Percentiles rank a stretch among this genome's conserved stretches.
Evolutionary conservation across 2,329 filamentous ascomycete species (phyloP).

Genomic region (Bisporella sp.): DNA sequence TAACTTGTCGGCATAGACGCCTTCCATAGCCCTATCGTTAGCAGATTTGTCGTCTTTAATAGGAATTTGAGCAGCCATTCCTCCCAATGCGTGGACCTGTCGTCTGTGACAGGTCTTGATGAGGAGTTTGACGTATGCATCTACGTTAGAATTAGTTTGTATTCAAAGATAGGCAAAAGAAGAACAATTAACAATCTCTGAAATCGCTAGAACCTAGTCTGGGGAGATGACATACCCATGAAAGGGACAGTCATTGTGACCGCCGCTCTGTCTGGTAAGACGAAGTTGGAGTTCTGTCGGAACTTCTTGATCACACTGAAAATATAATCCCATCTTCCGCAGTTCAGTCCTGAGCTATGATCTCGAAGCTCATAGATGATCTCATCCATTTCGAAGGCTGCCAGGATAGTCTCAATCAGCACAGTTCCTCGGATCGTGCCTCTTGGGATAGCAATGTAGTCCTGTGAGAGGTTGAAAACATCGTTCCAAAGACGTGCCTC

Average conservation of each 20-base stretch:
- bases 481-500: constrained; percentile 98
- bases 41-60: constrained; percentile 91
- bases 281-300: constrained; percentile 87
- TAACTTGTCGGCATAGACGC: constrained; percentile 89
- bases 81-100: constrained; percentile 97
- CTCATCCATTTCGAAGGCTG: constrained; percentile 99
- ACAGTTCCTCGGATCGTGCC: constrained; percentile 94
- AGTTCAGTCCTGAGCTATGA: constrained; percentile 94
- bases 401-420: constrained; percentile 94
- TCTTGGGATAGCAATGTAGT: constrained; percentile 81
- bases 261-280: constrained; percentile 81
- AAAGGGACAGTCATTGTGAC: constrained; percentile 99
- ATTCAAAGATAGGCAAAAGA: no score
- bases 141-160: no score
- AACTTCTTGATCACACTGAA: constrained; percentile 99
- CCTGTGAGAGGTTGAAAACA: constrained; percentile 90
- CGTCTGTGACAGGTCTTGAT: constrained; percentile 98
- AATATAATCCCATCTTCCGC: constrained; percentile 99
- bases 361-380: constrained; percentile 99
- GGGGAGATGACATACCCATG: constrained; percentile 48
- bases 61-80: constrained; percentile 97
- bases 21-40: constrained; percentile 92
- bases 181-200: no score
- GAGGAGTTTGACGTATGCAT: constrained; percentile 91
- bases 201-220: no score